Base-by-base conservation (phyloP, 495 filamentous ascomycete species). In the Penicillium cosmopolitanum region DNA sequence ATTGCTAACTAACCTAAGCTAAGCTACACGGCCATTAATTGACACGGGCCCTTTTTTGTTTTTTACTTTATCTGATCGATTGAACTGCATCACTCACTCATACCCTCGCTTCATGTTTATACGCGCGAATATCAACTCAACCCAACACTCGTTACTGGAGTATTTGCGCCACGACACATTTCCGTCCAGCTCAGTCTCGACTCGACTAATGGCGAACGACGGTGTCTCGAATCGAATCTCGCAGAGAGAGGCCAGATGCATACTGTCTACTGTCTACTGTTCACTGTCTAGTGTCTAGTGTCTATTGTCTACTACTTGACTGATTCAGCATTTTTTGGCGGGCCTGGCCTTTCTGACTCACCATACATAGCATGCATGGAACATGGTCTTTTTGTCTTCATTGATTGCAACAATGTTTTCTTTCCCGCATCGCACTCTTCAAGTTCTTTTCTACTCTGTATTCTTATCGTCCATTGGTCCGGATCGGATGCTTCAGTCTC, bases 241-340 rank as follows among this genome's bases (percentile, higher is more conserved):
- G 5, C 28, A 31, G 28, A 7, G 28, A 31, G 28, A 31, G 4
- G 5, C 28, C 28, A 31, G 28, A 31, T 31, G 28, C 28, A 2
- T 31, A 8, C 28, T 31, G 28, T 31, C 48, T 35, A 36, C 56
- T 57, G 48, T 51, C 46, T 66, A 42, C 55, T 51, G 50, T 64
- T 21, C 19, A n/a, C n/a, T n/a, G n/a, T n/a, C 25, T 28, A 8
- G 4, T 31, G 28, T 31, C 48, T 42, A 36, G 56, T 57, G 48
- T 51, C 46, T 66, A 42, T 57, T 51, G 50, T 64, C 58, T 62
- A 58, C 34, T 46, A 51, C 58, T 57, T 40, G 50, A 38, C 57
- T 44, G 36, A 11, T 35, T 53, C 51, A 57, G 46, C 53, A 61
- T 52, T 38, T 36, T 31, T 33, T 56, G 33, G 38, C 40, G 47